Conservation (phyloP, 2,329 filamentous ascomycete genomes). For the Emergomyces pasteurianus region DNA sequence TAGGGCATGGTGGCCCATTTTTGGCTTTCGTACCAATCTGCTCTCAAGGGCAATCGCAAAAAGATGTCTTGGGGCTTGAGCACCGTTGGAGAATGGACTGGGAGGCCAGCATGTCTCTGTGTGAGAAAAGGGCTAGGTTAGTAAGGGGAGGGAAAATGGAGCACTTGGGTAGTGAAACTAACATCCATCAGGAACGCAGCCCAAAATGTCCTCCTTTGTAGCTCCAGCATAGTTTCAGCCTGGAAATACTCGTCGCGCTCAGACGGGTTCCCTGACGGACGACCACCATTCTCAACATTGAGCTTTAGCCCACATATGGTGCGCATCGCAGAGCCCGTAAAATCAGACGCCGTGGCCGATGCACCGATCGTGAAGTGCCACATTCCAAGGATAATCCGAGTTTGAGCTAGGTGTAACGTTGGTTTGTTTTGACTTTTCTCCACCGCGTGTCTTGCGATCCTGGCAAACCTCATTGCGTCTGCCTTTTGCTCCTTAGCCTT, state of each 20-base stretch:
- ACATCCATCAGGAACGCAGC: constrained; percentile 57
- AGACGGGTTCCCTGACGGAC: constrained; percentile 25
- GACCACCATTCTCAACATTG: constrained; percentile 48
- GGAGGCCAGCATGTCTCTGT: constrained; percentile 49
- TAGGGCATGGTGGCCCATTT: constrained; percentile 45
- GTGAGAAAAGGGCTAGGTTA: constrained; percentile 5
- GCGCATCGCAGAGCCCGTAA: constrained; percentile 50
- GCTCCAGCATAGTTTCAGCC: constrained; percentile 49
- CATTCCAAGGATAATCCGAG: constrained; percentile 52
- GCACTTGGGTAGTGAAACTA: constrained; percentile 18
- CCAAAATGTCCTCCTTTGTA: constrained; percentile 60
- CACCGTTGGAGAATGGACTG: constrained; percentile 41
- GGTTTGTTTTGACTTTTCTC: constrained; percentile 40
- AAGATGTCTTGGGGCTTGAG: constrained; percentile 55
- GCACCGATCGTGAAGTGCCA: constrained; percentile 53
- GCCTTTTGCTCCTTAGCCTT: constrained; percentile 30
- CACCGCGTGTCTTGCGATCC: constrained; percentile 47
- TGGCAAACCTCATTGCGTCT: constrained; percentile 36
- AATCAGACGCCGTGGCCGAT: constrained; percentile 51
- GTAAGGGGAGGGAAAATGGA: background rate
- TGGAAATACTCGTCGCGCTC: constrained; percentile 47
- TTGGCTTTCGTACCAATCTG: constrained; percentile 50
- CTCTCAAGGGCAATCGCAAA: constrained; percentile 52
- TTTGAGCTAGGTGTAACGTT: constrained; percentile 54
- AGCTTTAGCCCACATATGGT: constrained; percentile 49